Base-by-base conservation (phyloP, 176 grass and related monocot species). In the Zoysia pacifica region DNA sequence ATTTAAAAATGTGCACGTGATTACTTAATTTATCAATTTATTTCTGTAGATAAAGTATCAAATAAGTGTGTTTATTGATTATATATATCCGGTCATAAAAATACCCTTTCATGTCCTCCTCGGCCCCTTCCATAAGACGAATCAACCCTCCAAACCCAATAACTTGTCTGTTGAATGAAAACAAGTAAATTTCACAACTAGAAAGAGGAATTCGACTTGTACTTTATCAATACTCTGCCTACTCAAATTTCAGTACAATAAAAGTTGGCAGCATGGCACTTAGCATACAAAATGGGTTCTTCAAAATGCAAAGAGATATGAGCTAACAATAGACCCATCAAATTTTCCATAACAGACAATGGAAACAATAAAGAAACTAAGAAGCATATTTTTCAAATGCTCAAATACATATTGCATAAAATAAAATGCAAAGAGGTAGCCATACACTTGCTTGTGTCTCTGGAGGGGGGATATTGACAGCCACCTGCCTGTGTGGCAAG, bases 141-240 rank as follows among this genome's bases (percentile, higher is more conserved):
- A 82, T 95, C 93, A 87, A 93, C 90, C 79, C 93, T 95, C 97
- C 92, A 99, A 79, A 99, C 92, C 97, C 93, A 95, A 89, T 99
- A 99, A 90, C 92, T 99, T 76, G 88, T 99, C 93, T 99, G 88
- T 80, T 90, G 69, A 79, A 86, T 73, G 70, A 88, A 92, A 94
- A 87, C 63, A 91, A 80, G 69, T 46, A 81, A 89, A 92, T 73
- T 81, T 83, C 85, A 97, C 75, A 72, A 75, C 66, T 69, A 81
- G 42, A 66, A 85, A 50, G 75, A 88, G 54, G 67, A 84, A 81
- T 73, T 67, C 2, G 28, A 84, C 75, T 63, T 81, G 79, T 62
- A 79, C 20, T 46, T 76, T 53, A 82, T 50, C 48, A 78, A 76
- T 79, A 62, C 8, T 84, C 11, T 87, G 44, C 36, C 65, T 60